Conservation (phyloP, 2,329 filamentous ascomycete genomes). For the Scortechinia acanthostroma region DNA sequence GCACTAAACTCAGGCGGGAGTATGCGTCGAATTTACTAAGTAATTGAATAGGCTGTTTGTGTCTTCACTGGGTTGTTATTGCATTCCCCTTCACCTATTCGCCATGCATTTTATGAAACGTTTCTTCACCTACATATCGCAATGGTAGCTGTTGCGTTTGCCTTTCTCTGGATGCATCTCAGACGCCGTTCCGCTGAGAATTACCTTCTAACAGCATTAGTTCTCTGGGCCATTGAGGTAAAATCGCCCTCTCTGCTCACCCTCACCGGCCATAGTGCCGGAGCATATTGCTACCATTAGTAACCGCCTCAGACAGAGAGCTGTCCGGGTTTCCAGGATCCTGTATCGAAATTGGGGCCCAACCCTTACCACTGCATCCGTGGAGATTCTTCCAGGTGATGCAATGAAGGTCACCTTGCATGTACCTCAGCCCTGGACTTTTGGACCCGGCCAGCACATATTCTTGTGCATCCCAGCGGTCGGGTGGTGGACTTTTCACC, state of each 20-base stretch:
- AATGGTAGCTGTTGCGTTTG: slow-evolving; percentile 35
- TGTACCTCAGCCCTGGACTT: slow-evolving; percentile 33
- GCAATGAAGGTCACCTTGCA: slow-evolving; percentile 33
- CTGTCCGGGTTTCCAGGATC: slow-evolving; percentile 25
- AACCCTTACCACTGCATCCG: slow-evolving; percentile 27
- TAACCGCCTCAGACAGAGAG: background rate
- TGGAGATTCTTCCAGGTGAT: slow-evolving; percentile 35
- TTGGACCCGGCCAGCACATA: slow-evolving; percentile 34
- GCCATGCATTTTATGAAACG: slow-evolving; percentile 60
- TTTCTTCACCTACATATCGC: slow-evolving; percentile 53
- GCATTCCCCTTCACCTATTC: slow-evolving; percentile 46
- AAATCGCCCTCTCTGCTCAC: background rate
- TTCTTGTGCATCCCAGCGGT: slow-evolving; percentile 36
- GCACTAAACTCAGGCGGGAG: no score
- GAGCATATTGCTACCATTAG: no score
- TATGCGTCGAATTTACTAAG: no score
- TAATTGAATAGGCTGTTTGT: no score
- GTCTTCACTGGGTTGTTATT: slow-evolving; percentile 38
- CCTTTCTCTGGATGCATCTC: slow-evolving; percentile 47
- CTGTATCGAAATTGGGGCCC: slow-evolving; percentile 32
- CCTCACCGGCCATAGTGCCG: no score
- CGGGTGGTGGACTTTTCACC: slow-evolving; percentile 36
- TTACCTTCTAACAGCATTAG: background rate
- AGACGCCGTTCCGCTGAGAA: slow-evolving; percentile 6
- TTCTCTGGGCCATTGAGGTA: background rate